phyloP scores from a whole-genome alignment of 495 filamentous ascomycete genomes.

The Penicillium psychrofluorescens region DNA sequence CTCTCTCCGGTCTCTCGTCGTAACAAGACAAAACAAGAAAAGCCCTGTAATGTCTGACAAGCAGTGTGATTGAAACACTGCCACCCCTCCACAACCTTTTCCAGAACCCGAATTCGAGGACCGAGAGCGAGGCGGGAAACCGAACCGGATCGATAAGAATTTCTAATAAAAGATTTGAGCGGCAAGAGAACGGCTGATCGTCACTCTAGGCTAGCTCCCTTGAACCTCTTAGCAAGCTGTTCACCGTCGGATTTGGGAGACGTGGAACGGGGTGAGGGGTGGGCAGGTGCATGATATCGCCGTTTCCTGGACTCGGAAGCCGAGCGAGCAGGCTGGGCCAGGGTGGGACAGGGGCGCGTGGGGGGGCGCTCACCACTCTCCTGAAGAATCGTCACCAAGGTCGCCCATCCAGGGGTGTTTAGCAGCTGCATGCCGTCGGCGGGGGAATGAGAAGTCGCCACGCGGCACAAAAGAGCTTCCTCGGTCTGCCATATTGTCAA shows the following conservation, averaged over 20 bases:
- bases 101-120: neutral
- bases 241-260: constrained; percentile 49
- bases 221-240: constrained; percentile 97
- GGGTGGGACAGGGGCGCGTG: constrained; percentile 61
- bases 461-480: constrained; percentile 75
- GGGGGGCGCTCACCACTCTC: constrained; percentile 93
- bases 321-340: constrained; percentile 30
- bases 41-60: too few relatives aligned
- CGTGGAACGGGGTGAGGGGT: constrained; percentile 25
- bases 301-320: constrained; percentile 24
- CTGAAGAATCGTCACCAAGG: constrained; percentile 83
- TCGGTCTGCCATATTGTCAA: constrained; percentile 60
- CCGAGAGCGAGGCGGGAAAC: neutral
- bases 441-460: constrained; percentile 70
- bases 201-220: constrained; percentile 89
- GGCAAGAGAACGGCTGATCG: constrained; percentile 8
- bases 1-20: too few relatives aligned
- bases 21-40: too few relatives aligned
- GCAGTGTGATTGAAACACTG: too few relatives aligned
- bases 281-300: constrained; percentile 14
- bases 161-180: neutral
- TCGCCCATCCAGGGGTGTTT: constrained; percentile 84
- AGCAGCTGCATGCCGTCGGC: constrained; percentile 73
- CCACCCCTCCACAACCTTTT: too few relatives aligned
- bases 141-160: neutral